Base-by-base conservation (phyloP, 2,329 filamentous ascomycete genomes). In the Leptosphaerulina australis region DNA sequence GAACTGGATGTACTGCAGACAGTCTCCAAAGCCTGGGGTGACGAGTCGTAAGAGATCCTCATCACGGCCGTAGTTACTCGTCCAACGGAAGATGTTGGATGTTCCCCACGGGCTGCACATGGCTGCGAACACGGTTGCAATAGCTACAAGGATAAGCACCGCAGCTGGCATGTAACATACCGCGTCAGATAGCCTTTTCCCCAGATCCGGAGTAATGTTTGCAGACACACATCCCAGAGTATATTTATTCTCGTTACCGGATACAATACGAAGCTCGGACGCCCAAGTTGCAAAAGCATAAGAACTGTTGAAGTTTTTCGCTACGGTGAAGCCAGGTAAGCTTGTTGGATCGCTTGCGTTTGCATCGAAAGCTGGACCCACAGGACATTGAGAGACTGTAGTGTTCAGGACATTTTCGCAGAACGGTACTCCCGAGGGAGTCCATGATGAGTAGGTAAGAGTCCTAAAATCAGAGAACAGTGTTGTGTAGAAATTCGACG, bases 1-100 rank as follows among this genome's bases (percentile, higher is more conserved):
- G 63, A 96, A 99, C 69, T 99, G 94, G 14, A 99, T 89, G 71
- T 99, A 97, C 73, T 97, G 92, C 46, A 99, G 80, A 67, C 94
- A 99, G 69, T 99, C 94, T 5, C 91, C 91, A 69, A 99, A 97
- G 0, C 94, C 94, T 4, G 94, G 94, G 0, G 94, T 99, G 25
- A 99, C 91, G 37, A 99, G 80, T 46, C 94, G 86, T 44, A 99
- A 79, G 59, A 97, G 79, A 74, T 99, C 94, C 54, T 90, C 89
- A 63, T 99, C 94, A 61, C 93, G 86, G 26, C 94, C 94, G 70
- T 96, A 97, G 70, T 99, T 99, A 67, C 91, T 95, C n/a, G 91
- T 91, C 91, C 93, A 99, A 60, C 90, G 87, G 71, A 97, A 97
- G 15, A 93, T 81, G 69, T 99, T 89, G 6, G 85, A 85, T 1